A percentile compares a stretch with the other conserved stretches of the same genome.
These are phyloP conservation scores for Pleurostoma richardsiae DNA, from an alignment of 2,329 filamentous ascomycete genomes.

Conservation along the genomic window DNA sequence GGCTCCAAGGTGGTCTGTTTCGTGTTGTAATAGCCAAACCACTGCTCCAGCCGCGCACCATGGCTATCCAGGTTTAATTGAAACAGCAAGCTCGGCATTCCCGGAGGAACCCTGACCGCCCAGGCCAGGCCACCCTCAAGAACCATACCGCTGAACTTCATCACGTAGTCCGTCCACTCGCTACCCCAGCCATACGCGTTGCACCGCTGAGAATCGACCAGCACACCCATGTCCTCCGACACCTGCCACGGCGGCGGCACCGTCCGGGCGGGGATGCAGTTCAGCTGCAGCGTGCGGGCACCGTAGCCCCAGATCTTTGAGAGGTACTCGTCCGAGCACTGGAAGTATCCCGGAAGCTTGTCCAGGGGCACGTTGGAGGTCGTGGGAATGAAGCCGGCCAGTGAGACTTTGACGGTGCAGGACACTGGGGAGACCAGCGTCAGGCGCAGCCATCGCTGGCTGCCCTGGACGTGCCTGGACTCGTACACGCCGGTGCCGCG, in stretches of 20 bases:
- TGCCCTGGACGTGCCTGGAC: neutral
- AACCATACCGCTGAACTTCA: neutral
- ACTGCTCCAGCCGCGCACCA: neutral
- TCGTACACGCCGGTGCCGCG: neutral
- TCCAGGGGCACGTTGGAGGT: neutral
- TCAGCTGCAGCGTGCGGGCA: neutral
- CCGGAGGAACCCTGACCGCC: neutral
- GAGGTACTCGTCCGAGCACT: neutral
- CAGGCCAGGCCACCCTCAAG: neutral
- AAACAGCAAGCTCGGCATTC: neutral
- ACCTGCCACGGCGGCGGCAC: neutral
- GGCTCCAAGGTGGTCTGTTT: neutral
- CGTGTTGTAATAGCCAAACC: neutral
- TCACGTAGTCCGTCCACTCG: neutral
- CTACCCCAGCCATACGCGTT: neutral
- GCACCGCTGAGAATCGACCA: neutral
- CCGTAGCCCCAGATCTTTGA: neutral
- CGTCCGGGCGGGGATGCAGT: neutral
- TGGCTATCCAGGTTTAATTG: neutral
- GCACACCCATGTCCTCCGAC: neutral
- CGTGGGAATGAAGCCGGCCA: neutral
- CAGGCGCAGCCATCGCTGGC: neutral
- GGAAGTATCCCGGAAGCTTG: neutral
- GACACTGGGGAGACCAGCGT: neutral
- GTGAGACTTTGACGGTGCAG: neutral